Evolutionary conservation across 2,329 filamentous ascomycete genomes (phyloP).

Genomic region (Diaporthe sp.): DNA sequence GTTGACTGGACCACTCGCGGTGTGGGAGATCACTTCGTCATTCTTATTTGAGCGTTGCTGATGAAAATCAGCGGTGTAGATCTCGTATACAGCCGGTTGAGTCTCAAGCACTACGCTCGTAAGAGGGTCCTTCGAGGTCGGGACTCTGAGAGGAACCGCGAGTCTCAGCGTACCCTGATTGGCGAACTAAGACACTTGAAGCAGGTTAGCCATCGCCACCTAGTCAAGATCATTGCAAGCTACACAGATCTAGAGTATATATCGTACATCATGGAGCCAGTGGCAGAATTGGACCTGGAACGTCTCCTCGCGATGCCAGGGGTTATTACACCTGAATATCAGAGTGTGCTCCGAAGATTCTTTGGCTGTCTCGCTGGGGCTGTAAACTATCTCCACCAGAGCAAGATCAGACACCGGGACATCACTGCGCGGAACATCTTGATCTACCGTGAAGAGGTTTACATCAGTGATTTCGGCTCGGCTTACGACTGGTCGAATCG

Average conservation of each 20-base stretch:
- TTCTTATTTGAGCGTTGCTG: background rate
- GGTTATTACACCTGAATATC: background rate
- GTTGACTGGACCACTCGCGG: background rate
- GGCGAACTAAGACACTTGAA: conserved; percentile 37
- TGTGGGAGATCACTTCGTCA: background rate
- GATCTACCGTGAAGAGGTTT: conserved; percentile 37
- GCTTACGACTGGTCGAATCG: conserved; percentile 40
- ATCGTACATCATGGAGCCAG: conserved; percentile 43
- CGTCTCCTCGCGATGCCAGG: conserved; percentile 20
- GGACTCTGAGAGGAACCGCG: conserved; percentile 21
- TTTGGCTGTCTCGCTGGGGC: conserved; percentile 44
- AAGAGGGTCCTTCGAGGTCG: conserved; percentile 39
- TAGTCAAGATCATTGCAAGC: conserved; percentile 43
- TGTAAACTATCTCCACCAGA: conserved; percentile 41
- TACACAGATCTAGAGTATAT: conserved; percentile 43
- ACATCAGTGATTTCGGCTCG: conserved; percentile 43
- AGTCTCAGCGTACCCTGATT: conserved; percentile 35
- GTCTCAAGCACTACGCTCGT: conserved; percentile 38
- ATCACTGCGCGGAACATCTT: conserved; percentile 42
- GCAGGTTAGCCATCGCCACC: conserved; percentile 36
- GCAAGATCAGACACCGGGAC: conserved; percentile 41
- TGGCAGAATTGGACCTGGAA: conserved; percentile 39
- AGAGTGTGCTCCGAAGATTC: conserved; percentile 36
- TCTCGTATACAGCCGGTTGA: conserved; percentile 40
- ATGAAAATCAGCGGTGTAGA: conserved; percentile 39